Base-by-base conservation (phyloP, 495 filamentous ascomycete species). In the Penicillium pancosmium region DNA sequence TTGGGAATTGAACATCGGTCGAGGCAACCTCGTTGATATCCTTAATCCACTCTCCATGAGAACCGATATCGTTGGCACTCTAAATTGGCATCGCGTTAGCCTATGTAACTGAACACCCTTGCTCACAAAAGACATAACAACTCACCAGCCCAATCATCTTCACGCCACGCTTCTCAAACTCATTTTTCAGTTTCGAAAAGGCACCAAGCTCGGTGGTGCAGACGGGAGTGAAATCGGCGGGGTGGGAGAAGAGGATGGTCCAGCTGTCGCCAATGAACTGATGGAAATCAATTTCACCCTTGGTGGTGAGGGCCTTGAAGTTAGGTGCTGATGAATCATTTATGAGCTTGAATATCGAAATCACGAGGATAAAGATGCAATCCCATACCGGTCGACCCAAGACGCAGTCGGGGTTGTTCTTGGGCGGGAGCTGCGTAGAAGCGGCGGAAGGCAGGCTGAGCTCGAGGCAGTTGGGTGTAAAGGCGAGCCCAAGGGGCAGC, bases 1-100 rank as follows among this genome's bases (percentile, higher is more conserved):
- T 97, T 71, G 95, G 94, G 84, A 98, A 98, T 34, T 73, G 80
- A 72, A 98, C 83, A 56, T 87, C 84, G 73, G 85, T 88, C 67
- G 88, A 88, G 48, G 86, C 86, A 64, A 98, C 87, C 80, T 98
- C 94, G 69, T 96, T 85, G 68, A 98, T 97, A 74, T 98, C 95
- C 81, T 91, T 89, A 81, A 96, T 92, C 93, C 93, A 97, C 34
- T 75, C 76, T 57, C 73, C 73, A 68, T 87, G 85, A 60, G 78
- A 84, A 19, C 82, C 79, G 61, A 85, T 74, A 56, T 69, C 71
- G 57, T 79, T 78, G 64, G 76, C 77, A 55, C 75, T 80, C 73
- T 76, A 50, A 9, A 36, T 11, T 33, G 10, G 15, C 0, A 18
- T 1, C 7, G n/a, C 27, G 46, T 65, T 35, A 65, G 91, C 87